Conservation (phyloP, 2,329 filamentous ascomycete species). For the Neophaeococcomyces aloes region DNA sequence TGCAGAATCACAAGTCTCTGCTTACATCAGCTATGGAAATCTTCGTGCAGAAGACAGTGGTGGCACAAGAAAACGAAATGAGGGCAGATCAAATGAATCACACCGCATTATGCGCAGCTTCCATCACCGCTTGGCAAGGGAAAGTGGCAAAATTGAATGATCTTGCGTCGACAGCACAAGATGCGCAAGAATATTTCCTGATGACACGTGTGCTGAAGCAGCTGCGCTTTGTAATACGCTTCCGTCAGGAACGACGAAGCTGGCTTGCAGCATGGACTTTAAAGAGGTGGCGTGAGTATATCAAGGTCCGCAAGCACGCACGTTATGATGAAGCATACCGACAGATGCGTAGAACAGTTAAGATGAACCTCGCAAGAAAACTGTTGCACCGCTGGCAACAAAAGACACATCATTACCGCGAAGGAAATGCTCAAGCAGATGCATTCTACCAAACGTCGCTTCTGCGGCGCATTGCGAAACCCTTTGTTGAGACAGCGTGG, state of each 20-base stretch:
- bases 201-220: conserved; percentile 5
- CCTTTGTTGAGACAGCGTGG: conserved; percentile 1
- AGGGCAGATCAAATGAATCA: conserved; percentile 1
- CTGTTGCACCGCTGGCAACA: conserved; percentile 3
- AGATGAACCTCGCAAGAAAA: conserved; percentile 4
- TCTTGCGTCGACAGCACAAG: conserved; percentile 2
- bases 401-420: neutral
- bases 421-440: conserved; percentile 2
- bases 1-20: neutral
- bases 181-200: conserved; percentile 6
- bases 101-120: neutral
- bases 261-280: conserved; percentile 4
- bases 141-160: conserved; percentile 1
- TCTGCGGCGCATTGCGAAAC: neutral
- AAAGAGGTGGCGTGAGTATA: neutral
- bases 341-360: conserved; percentile 8
- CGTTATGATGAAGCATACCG: conserved; percentile 8
- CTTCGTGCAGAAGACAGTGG: neutral
- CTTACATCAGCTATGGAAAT: neutral
- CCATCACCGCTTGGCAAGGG: conserved; percentile 5
- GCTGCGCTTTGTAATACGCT: neutral
- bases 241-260: neutral
- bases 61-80: neutral
- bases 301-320: conserved; percentile 5
- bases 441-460: conserved; percentile 3